These are phyloP conservation scores for Nicotiana tabacum DNA, from an alignment of 257 asterid species.

Conservation along the genomic window DNA sequence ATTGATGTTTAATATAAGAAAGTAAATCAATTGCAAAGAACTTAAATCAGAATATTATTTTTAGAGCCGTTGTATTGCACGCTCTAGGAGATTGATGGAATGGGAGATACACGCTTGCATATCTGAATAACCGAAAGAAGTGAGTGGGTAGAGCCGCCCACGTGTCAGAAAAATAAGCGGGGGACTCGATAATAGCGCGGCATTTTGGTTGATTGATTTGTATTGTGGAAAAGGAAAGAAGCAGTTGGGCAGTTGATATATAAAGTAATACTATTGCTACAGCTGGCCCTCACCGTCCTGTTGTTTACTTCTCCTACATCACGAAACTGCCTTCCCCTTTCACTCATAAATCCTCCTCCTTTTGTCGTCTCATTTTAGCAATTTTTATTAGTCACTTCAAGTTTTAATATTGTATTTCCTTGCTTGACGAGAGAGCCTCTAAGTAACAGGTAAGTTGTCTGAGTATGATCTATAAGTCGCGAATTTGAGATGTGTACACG, in stretches of 20 bases:
- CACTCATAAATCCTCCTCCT: not conserved
- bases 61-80: not conserved
- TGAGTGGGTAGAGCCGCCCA: slow-evolving; percentile 12
- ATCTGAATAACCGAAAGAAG: slow-evolving; percentile 15
- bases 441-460: too few species aligned
- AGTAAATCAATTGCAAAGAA: too few species aligned
- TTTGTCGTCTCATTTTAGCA: not conserved
- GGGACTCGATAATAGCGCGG: not conserved
- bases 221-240: not conserved
- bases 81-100: not conserved
- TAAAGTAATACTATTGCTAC: slow-evolving; percentile 18
- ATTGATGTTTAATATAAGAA: too few species aligned
- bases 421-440: rapidly evolving
- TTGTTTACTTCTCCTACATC: slow-evolving; percentile 4
- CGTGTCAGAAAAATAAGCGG: slow-evolving; percentile 18
- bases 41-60: too few species aligned
- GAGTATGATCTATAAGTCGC: too few species aligned
- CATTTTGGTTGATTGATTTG: not conserved
- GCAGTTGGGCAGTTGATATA: slow-evolving; percentile 41
- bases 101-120: not conserved
- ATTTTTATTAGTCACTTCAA: not conserved
- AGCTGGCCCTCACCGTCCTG: slow-evolving; percentile 49
- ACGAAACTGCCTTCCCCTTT: slow-evolving; percentile 11
- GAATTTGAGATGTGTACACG: too few species aligned
- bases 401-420: not conserved